Conservation (phyloP, 192 early-diverging fungal species). For the Linnemannia zychae region DNA sequence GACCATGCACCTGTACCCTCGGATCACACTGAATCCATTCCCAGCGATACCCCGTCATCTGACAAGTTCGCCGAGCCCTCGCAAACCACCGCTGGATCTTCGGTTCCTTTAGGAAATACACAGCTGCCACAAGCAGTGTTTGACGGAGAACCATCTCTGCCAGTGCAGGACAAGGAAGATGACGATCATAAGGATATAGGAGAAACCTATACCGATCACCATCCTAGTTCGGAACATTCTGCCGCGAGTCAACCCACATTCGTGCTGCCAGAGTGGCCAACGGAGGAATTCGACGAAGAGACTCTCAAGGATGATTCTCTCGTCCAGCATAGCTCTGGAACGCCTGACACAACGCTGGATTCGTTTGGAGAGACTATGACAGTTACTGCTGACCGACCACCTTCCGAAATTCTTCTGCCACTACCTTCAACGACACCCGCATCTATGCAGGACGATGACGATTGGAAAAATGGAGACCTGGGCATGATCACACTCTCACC, state of each 20-base stretch:
- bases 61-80: neutral
- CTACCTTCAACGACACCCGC: slow-evolving; percentile 43
- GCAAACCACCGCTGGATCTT: neutral
- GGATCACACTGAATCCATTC: neutral
- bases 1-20: neutral
- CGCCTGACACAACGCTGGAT: slow-evolving; percentile 1
- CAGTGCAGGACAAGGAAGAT: neutral
- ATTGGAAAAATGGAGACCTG: slow-evolving; percentile 34
- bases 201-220: neutral
- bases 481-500: slow-evolving; percentile 46
- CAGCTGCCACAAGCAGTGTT: neutral
- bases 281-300: neutral
- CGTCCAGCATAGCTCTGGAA: neutral
- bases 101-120: neutral
- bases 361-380: slow-evolving; percentile 14
- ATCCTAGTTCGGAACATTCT: neutral
- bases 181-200: neutral
- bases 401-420: slow-evolving; percentile 12
- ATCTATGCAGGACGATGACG: slow-evolving; percentile 42
- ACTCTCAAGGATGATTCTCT: slow-evolving; percentile 1
- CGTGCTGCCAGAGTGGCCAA: slow-evolving; percentile 15
- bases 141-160: neutral
- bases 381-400: neutral
- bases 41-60: neutral
- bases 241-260: slow-evolving; percentile 1